Evolutionary conservation across 1,139 yeast genomes (phyloP), one percentile per base, ranked within the genome.

Genomic region (Candida sanyaensis): DNA sequence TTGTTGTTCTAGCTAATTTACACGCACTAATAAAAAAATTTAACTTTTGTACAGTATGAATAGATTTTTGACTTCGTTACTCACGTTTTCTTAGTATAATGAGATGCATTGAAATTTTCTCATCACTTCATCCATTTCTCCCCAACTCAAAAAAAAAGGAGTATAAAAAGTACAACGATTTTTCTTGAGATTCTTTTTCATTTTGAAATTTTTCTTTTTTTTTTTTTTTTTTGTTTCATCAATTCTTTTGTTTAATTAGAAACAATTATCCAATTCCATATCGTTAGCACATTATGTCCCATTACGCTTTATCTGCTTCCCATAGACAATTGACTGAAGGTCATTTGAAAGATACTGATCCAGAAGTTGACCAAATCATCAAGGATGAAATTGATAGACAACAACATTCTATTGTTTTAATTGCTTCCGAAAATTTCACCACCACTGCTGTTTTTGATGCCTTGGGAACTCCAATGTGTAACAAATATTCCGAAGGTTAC

Each of bases 401-500:
- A 78, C 86, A 84, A 75, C 96, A 90, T 71, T 90, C 97, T 32
- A 85, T 92, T 59, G 90, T 96, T 41, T 80, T 92, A 68, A 92
- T 92, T 66, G 96, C 98, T 36, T 87, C 96, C 31, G 98, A 92
- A 70, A 92, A 92, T 72, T 90, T 91, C 75, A 92, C 98, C 48
- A 89, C 97, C 43, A 86, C 84, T 66, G 91, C 97, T 21, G 98
- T 92, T 28, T 88, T 92, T 85, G 96, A 92, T 63, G 80, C 92
- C 44, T 80, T 92, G 63, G 97, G 98, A 50, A 87, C 97, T 17
- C 96, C 90, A 70, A 90, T 92, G 96, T 95, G 90, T 72, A 92
- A 92, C 81, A 92, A 92, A 78, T 92, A 92, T 73, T 90, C 97
- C n/a, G 98, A 92, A 74, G 97, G 97, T 51, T 92, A 92, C 72